Evolutionary conservation across 805 yeast genomes (phyloP).

Genomic region (Zygosaccharomyces lentus): DNA sequence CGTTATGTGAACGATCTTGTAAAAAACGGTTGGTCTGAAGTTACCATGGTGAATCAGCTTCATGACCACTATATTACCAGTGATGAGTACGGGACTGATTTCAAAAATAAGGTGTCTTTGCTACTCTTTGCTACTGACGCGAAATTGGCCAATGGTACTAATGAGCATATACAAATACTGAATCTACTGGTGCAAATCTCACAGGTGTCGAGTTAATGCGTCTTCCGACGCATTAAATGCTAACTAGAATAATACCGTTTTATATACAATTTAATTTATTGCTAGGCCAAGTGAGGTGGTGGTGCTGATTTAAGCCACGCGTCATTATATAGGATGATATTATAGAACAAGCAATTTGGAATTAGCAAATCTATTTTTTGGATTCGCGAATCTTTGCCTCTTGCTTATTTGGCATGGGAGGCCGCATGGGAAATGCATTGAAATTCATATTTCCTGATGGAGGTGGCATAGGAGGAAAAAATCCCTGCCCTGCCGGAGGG

Average conservation of each 20-base stretch:
- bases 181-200: slow-evolving; percentile 57
- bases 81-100: slow-evolving; percentile 44
- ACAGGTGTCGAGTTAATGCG: slow-evolving; percentile 15
- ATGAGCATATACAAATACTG: slow-evolving; percentile 78
- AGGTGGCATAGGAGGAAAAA: slow-evolving; percentile 23
- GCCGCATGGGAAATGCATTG: slow-evolving; percentile 11
- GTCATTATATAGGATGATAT: slow-evolving; percentile 3
- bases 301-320: neutral
- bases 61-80: slow-evolving; percentile 62
- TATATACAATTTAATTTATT: neutral
- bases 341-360: slow-evolving; percentile 5
- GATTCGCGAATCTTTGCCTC: slow-evolving; percentile 2
- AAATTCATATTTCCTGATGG: slow-evolving; percentile 12
- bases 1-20: slow-evolving; percentile 47
- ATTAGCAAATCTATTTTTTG: slow-evolving; percentile 9
- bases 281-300: neutral
- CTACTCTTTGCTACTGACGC: slow-evolving; percentile 71
- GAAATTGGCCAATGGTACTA: slow-evolving; percentile 76
- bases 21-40: slow-evolving; percentile 74
- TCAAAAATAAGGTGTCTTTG: slow-evolving; percentile 62
- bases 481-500: slow-evolving; percentile 19
- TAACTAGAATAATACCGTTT: neutral
- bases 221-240: neutral
- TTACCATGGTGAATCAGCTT: slow-evolving; percentile 64
- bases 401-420: slow-evolving; percentile 6